Evolutionary conservation across 345 rosid species (phyloP), one percentile per base, ranked within the genome.

Genomic region (Carallia brachiata): DNA sequence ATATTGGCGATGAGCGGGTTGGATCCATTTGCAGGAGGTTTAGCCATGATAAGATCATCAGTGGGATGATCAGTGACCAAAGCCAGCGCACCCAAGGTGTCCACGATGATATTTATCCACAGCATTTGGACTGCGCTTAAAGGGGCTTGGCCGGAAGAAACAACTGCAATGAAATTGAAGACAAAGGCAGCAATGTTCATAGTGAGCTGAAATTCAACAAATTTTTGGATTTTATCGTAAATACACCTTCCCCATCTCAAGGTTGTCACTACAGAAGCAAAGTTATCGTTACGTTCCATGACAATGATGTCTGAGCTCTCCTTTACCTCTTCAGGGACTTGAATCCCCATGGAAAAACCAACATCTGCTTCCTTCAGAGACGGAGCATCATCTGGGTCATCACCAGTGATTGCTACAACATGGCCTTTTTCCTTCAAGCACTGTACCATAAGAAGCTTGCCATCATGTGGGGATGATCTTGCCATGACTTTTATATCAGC

Each of bases 61-160:
- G 80, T 86, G 27, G 98, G 98, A 10, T 87, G 92, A 73, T 93
- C 98, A 0, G 96, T 93, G 18, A 96, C 98, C 66, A 93, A 71
- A 39, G 96, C 98, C 66, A 89, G 74, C 28, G 97, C 98, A 34
- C 97, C 97, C 59, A 93, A 86, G n/a, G 94, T 91, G 78, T 93
- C 96, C 94, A 89, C 89, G 56, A 91, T 89, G 88, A 93, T 81
- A 82, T 91, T 91, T 36, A 93, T 97, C 98, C 97, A 93, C 57
- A 89, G 90, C 65, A 93, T 74, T 75, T 93, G 98, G 62, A 93
- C 94, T 2, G 98, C 98, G 8, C 91, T 90, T 62, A 93, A 89
- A 36, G 98, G 97, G 52, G 91, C 87, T 68, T 91, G 74, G 67
- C 97, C 97, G 80, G 88, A 75, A 77, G 89, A 86, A 58, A 85